Evolutionary conservation across 495 filamentous ascomycete species (phyloP), one percentile per base, ranked within the genome.

Genomic region (Letharia lupina): DNA sequence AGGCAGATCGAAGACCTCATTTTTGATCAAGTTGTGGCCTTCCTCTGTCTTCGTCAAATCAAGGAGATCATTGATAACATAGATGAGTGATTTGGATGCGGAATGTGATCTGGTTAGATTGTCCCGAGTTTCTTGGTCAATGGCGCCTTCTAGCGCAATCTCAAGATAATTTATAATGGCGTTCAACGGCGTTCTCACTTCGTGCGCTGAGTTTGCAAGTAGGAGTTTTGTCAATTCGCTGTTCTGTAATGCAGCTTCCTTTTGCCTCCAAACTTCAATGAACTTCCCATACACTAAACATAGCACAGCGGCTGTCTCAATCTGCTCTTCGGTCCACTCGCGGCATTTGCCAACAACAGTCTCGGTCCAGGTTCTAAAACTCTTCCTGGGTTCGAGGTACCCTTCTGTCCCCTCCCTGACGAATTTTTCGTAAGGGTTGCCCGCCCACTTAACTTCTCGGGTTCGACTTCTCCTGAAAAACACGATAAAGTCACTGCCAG

Each of bases 101-200:
- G 91, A 95, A 71, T 98, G 91, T 9, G 92, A 95, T 64, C 83
- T 89, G 11, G 89, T 84, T 39, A 98, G 79, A 68, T 95, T 95
- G 23, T 96, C 93, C 37, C 93, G 81, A 1, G 90, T 96, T 67
- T 96, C 93, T 12, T 80, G 74, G 70, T 96, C 92, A 3, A 96
- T 80, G 0, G 84, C 76, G 3, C 91, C 90, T 74, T 98, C 93
- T 4, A 98, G 77, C 0, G 93, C 93, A 68, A 96, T 96, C 71
- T 98, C 93, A 4, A 98, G 79, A 66, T 94, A 96, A 70, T 98
- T 98, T 73, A 98, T 94, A 71, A 98, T 95, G 31, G 93, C 93
- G 74, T 96, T 96, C 6, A 98, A 78, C 1, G 93, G 93, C 0
- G 93, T 98, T 41, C 93, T 89, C 20, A 98, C 91, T 78, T 96